Evolutionary conservation across 345 rosid species (phyloP), one percentile per base, ranked within the genome.

Genomic region (Eucalyptus albens): DNA sequence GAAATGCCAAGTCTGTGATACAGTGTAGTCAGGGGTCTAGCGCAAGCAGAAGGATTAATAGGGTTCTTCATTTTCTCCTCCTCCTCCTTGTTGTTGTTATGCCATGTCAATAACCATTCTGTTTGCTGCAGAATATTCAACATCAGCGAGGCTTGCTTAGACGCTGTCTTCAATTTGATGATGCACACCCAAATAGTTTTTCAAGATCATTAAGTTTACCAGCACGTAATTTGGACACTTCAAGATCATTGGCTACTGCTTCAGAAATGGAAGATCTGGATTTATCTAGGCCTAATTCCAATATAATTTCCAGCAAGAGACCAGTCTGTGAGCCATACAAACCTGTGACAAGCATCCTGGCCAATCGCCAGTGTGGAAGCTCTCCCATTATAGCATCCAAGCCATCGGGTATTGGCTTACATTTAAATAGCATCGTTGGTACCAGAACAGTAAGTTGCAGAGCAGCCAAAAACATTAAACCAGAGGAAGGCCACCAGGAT

Each of bases 161-260:
- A 81, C 95, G 96, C 86, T 93, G 96, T 91, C 95, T 95, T 91
- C 96, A 93, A 89, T 95, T 95, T 92, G 95, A 91, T 90, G 94
- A 93, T 89, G 91, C 93, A 88, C 91, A 85, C 89, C 80, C 87
- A 33, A 89, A 92, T 86, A 50, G 87, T 86, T 87, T 62, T 62
- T 65, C 86, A 80, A 89, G 87, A 60, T 65, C 87, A 56, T 50
- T 27, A 87, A 50, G 92, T 77, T 87, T 86, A 89, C 85, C 86
- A 82, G 87, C 69, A 40, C 88, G 67, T 88, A 87, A 90, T 89
- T 27, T 67, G 40, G 88, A 53, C 86, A 72, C 80, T 88, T 91
- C 93, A 81, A 88, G 65, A 80, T 87, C 90, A 88, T 88, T 89
- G 62, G 88, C 88, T 89, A 88, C 88, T 87, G 87, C 87, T 81